Base-by-base conservation (phyloP, 2,329 filamentous ascomycete species). In the Monosporascus cannonballus region DNA sequence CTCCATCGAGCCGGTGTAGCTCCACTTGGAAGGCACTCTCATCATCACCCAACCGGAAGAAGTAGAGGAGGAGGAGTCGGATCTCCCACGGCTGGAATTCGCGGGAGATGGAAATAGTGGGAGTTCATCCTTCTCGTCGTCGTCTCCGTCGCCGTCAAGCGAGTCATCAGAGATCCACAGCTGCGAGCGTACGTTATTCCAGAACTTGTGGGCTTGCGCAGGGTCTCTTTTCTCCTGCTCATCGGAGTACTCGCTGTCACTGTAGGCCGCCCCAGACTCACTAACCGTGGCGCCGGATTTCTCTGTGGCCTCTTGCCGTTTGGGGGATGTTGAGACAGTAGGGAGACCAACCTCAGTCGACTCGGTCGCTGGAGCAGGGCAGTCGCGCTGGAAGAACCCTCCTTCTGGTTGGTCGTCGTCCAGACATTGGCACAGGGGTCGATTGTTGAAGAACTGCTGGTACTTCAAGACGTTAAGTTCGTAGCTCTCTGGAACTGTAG, bases 331-430 rank as follows among this genome's bases (percentile, higher is more conserved):
- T 20, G 22, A 14, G n/a, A 14, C 22, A 49, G n/a, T 20, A 18
- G 36, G 24, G 17, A 15, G 20, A 41, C 15, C 14, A 15, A 9
- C 15, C n/a, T 30, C 11, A 7, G 48, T 20, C 3, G 22, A 37
- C 3, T 41, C n/a, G 37, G 14, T 6, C 41, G 48, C n/a, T 30
- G 3, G 14, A 30, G 11, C 3, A 42, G 37, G 39, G 11, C 17
- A 6, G 11, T n/a, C 48, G 3, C 37, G 36, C 37, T 42, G 36
- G 22, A 49, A 49, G 37, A 49, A 41, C 39, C 34, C 48, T 24
- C 48, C 48, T 18, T 49, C 48, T n/a, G 48, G 48, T 37, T 49
- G 48, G 22, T 49, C 37, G 1, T 49, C 48, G 18, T 49, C 48
- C 37, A 49, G 20, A n/a, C 48, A 49, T 49, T 37, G 37, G 36